A percentile compares a stretch with the other conserved stretches of the same genome.
These are phyloP conservation scores for Phytophthora palmivora DNA, from an alignment of 352 stramenopile species.

Conservation along the genomic window DNA sequence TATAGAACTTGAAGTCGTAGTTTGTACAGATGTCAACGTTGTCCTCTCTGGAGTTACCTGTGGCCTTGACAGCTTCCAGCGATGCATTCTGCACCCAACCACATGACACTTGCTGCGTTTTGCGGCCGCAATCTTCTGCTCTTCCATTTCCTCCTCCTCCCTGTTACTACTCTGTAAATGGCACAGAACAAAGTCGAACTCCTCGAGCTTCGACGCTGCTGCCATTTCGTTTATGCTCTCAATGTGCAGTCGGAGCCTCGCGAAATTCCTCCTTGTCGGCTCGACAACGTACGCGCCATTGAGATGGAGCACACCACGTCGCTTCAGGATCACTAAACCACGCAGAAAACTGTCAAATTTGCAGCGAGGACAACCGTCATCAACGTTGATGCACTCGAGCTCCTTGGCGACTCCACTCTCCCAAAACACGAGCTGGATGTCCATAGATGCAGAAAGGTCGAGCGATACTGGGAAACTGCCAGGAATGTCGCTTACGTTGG, in stretches of 20 bases:
- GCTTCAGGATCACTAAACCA: constrained; percentile 46
- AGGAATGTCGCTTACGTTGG: constrained; percentile 8
- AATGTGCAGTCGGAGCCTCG: constrained; percentile 55
- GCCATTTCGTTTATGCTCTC: constrained; percentile 23
- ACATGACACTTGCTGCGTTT: constrained; percentile 60
- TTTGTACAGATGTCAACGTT: neutral
- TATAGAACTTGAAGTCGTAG: neutral
- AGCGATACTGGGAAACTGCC: constrained; percentile 25
- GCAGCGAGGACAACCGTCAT: constrained; percentile 45
- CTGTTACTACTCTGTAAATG: constrained; percentile 43
- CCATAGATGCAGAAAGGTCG: constrained; percentile 28
- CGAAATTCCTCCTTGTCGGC: constrained; percentile 13
- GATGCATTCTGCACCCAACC: constrained; percentile 57
- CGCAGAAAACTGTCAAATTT: constrained; percentile 51
- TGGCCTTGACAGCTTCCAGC: constrained; percentile 6
- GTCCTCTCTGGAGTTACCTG: constrained; percentile 4
- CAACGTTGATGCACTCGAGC: constrained; percentile 50
- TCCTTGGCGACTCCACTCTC: constrained; percentile 29
- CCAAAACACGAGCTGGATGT: constrained; percentile 42
- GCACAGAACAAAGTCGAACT: constrained; percentile 57
- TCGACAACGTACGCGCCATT: constrained; percentile 47
- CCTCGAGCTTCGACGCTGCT: constrained; percentile 27
- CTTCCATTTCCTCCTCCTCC: constrained; percentile 3
- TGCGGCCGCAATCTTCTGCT: constrained; percentile 23
- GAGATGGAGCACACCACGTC: constrained; percentile 40